phyloP scores from a whole-genome alignment of 805 yeast genomes.

The Candida ortonii region DNA sequence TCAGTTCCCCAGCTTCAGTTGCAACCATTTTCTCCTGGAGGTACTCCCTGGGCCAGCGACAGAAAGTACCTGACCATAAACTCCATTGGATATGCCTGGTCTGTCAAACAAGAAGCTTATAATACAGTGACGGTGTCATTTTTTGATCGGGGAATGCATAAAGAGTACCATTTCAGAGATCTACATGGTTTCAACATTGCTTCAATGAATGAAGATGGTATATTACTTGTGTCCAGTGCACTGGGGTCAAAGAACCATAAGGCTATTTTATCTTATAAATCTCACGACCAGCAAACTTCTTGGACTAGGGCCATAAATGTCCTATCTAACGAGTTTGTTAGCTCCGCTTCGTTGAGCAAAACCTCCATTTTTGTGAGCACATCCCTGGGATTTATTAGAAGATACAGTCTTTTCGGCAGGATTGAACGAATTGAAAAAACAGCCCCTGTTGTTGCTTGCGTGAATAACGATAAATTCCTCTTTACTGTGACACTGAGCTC shows the following conservation, averaged over 20 bases:
- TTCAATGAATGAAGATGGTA: constrained; percentile 63
- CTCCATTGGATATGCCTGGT: constrained; percentile 76
- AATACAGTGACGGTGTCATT: constrained; percentile 83
- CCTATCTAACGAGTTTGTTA: constrained; percentile 52
- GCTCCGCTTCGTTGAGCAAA: constrained; percentile 65
- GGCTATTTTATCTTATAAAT: constrained; percentile 53
- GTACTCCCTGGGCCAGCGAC: constrained; percentile 73
- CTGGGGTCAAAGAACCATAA: constrained; percentile 11
- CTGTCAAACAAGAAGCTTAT: constrained; percentile 59
- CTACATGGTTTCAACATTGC: constrained; percentile 69
- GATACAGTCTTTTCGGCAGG: constrained; percentile 70
- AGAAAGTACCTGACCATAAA: constrained; percentile 81
- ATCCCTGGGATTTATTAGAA: constrained; percentile 68
- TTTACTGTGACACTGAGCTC: constrained; percentile 46
- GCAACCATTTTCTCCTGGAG: constrained; percentile 79
- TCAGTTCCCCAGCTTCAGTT: constrained; percentile 39
- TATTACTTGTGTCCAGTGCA: constrained; percentile 54
- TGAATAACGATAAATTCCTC: constrained; percentile 57
- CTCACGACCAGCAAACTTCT: constrained; percentile 61
- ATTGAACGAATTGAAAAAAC: constrained; percentile 67
- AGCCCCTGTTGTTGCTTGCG: constrained; percentile 68
- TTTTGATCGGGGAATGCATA: constrained; percentile 70
- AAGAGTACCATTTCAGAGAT: constrained; percentile 86
- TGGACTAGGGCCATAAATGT: constrained; percentile 63
- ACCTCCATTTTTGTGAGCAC: constrained; percentile 67